These are phyloP conservation scores for Trypanosoma vivax DNA, from an alignment of 208 protist species.

Conservation along the genomic window DNA sequence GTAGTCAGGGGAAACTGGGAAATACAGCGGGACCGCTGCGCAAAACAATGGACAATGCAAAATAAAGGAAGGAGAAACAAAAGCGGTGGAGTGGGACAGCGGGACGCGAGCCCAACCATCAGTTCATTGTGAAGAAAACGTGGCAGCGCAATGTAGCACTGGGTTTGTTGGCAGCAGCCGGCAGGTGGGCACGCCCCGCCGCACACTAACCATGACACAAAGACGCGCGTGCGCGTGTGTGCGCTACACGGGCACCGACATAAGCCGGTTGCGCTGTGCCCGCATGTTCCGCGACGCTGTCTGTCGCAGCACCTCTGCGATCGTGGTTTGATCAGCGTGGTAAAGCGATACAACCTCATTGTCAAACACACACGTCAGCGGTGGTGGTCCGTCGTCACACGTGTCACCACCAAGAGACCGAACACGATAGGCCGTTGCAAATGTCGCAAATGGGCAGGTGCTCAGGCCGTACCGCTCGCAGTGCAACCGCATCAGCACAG, in stretches of 20 bases:
- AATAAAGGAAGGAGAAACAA: no score
- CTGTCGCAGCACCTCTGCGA: conserved; percentile 21
- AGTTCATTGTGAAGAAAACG: no score
- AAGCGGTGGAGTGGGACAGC: no score
- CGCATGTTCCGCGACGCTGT: neutral
- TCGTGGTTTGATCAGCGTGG: conserved; percentile 52
- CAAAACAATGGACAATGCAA: no score
- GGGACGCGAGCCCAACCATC: no score
- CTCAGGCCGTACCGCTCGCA: conserved; percentile 32
- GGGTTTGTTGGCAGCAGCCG: no score
- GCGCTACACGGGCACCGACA: neutral
- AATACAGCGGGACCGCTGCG: no score
- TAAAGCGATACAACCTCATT: conserved; percentile 48
- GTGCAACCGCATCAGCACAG: conserved; percentile 54
- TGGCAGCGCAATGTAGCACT: no score
- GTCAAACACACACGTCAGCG: conserved; percentile 33
- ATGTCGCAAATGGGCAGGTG: conserved; percentile 14
- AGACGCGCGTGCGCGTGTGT: no score
- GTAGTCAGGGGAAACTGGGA: no score
- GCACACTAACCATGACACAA: no score
- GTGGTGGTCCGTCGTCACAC: conserved; percentile 13
- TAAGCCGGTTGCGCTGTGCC: conserved; percentile 11
- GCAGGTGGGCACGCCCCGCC: no score
- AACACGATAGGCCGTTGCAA: conserved; percentile 31
- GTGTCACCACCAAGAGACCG: conserved; percentile 17